Percentiles rank a stretch among this genome's conserved stretches.
Evolutionary conservation across 2,329 filamentous ascomycete genomes (phyloP).

Genomic region (Aaosphaeria arxii): DNA sequence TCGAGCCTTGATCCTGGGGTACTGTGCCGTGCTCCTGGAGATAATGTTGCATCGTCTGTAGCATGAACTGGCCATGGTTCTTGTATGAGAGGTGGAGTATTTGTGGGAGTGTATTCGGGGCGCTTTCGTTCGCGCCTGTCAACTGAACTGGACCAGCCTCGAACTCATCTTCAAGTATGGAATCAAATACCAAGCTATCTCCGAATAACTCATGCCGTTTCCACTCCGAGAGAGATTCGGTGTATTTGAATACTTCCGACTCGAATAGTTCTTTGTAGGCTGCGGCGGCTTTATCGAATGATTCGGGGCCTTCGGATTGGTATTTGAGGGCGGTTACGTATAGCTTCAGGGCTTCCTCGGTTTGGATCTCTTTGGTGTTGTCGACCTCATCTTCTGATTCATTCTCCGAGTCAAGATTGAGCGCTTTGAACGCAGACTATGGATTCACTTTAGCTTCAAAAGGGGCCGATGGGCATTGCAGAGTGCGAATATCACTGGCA

Average conservation of each 20-base stretch:
- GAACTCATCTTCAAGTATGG: conserved; percentile 37
- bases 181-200: conserved; percentile 41
- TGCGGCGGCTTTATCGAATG: conserved; percentile 70
- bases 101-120: conserved; percentile 78
- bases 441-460: too few species aligned
- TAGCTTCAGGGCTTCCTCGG: conserved; percentile 92
- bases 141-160: conserved; percentile 41
- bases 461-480: too few species aligned
- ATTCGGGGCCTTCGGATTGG: conserved; percentile 79
- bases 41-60: conserved; percentile 68
- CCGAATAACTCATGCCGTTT: conserved; percentile 62
- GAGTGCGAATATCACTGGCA: too few species aligned
- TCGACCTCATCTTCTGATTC: conserved; percentile 88
- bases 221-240: conserved; percentile 82
- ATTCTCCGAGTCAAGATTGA: conserved; percentile 93
- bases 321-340: conserved; percentile 90
- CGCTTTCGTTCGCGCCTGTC: conserved; percentile 66
- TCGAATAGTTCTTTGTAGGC: conserved; percentile 84
- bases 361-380: conserved; percentile 92
- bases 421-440: conserved; percentile 69
- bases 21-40: conserved; percentile 28
- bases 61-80: conserved; percentile 85
- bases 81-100: conserved; percentile 93
- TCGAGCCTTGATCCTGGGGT: conserved; percentile 30
- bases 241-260: conserved; percentile 91